phyloP scores from a whole-genome alignment of 192 early-diverging fungal species.

The Coemansia sp. region DNA sequence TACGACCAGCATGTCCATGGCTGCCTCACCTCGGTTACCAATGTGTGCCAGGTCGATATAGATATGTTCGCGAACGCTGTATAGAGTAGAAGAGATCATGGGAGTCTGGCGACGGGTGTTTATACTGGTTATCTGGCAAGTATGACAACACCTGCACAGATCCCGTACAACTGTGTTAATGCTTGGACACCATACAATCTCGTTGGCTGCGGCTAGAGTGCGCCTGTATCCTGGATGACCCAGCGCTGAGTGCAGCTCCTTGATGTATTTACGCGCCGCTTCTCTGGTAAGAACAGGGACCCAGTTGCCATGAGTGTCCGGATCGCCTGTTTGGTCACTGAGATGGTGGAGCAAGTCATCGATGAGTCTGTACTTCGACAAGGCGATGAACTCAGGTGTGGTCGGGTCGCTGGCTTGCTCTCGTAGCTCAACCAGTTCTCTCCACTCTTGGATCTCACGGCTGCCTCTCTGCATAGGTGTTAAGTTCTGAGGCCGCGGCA shows the following conservation, averaged over 20 bases:
- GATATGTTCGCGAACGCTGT: slow-evolving; percentile 13
- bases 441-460: background rate
- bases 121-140: slow-evolving; percentile 21
- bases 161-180: background rate
- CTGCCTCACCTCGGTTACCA: slow-evolving; percentile 8
- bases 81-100: background rate
- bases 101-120: slow-evolving; percentile 11
- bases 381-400: background rate
- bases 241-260: background rate
- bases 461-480: background rate
- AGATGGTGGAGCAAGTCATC: slow-evolving; percentile 5
- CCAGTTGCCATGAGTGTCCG: slow-evolving; percentile 3
- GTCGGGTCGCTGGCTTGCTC: background rate
- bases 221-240: slow-evolving; percentile 15
- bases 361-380: background rate
- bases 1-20: slow-evolving; percentile 9
- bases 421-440: background rate
- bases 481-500: background rate
- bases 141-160: slow-evolving; percentile 1
- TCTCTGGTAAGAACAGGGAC: background rate
- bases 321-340: background rate
- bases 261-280: background rate
- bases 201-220: background rate
- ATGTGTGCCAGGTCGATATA: slow-evolving; percentile 24
- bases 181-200: background rate